Percentiles rank a stretch among this genome's conserved stretches.
phyloP scores from a whole-genome alignment of 345 rosid genomes.

The Mercurialis annua region DNA sequence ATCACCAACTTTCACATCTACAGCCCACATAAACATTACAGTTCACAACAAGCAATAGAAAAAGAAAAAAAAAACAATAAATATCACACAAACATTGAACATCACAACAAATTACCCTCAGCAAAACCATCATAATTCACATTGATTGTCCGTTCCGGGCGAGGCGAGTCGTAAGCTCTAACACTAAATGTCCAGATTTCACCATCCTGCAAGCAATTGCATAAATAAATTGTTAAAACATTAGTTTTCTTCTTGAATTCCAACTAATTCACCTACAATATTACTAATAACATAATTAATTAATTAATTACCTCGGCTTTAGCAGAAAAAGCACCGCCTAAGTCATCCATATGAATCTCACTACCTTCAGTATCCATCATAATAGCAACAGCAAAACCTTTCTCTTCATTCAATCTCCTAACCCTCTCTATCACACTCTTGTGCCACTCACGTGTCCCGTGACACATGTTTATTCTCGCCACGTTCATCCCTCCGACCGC shows the following conservation, averaged over 20 bases:
- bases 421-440: conserved; percentile 72
- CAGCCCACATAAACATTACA: background rate
- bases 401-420: conserved; percentile 83
- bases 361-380: conserved; percentile 99
- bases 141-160: conserved; percentile 76
- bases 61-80: background rate
- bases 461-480: conserved; percentile 95
- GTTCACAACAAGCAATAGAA: background rate
- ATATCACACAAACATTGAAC: background rate
- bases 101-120: conserved; percentile 51
- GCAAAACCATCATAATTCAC: conserved; percentile 97
- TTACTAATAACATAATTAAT: background rate
- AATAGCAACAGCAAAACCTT: conserved; percentile 92
- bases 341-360: conserved; percentile 99
- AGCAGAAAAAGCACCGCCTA: conserved; percentile 79
- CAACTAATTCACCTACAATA: background rate
- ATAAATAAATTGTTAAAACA: too few relatives aligned
- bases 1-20: conserved; percentile 92
- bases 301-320: conserved; percentile 69
- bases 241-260: background rate
- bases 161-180: conserved; percentile 68
- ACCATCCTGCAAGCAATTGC: conserved; percentile 92
- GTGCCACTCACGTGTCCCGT: conserved; percentile 94
- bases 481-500: conserved; percentile 99
- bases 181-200: conserved; percentile 97